Conservation (phyloP, 2,329 filamentous ascomycete species). For the Aspergillus pseudoglaucus region DNA sequence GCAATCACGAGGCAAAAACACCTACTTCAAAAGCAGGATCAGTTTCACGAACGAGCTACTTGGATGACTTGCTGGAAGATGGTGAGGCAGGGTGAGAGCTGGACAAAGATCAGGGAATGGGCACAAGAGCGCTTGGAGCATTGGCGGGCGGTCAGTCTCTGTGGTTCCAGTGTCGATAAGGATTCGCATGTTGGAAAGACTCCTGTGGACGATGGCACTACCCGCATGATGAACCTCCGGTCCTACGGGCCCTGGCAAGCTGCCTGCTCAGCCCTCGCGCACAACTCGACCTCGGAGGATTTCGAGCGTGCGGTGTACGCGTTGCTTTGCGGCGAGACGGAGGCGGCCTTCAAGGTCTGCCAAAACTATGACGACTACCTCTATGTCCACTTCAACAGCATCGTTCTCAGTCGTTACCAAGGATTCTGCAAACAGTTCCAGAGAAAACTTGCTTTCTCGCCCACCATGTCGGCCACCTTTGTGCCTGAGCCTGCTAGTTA, state of each 20-base stretch:
- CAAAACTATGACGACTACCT: slow-evolving; percentile 78
- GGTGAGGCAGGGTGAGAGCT: slow-evolving; percentile 72
- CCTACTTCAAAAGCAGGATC: slow-evolving; percentile 71
- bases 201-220: slow-evolving; percentile 30
- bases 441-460: slow-evolving; percentile 45
- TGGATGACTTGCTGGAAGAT: slow-evolving; percentile 95
- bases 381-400: slow-evolving; percentile 81
- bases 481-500: slow-evolving; percentile 50
- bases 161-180: slow-evolving; percentile 45
- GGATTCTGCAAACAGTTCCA: slow-evolving; percentile 49
- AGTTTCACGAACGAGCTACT: slow-evolving; percentile 80
- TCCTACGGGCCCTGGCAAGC: slow-evolving; percentile 33
- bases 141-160: slow-evolving; percentile 81
- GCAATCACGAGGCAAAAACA: slow-evolving; percentile 72
- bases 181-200: slow-evolving; percentile 21
- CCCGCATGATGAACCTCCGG: slow-evolving; percentile 37
- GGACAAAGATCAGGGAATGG: slow-evolving; percentile 73
- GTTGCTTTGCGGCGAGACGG: slow-evolving; percentile 75
- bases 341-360: slow-evolving; percentile 70
- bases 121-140: slow-evolving; percentile 77
- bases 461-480: slow-evolving; percentile 48
- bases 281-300: slow-evolving; percentile 60
- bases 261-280: slow-evolving; percentile 43
- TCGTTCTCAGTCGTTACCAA: slow-evolving; percentile 74
- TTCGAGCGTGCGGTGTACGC: slow-evolving; percentile 90